Conservation (phyloP, 768 basidiomycete species). For the Pleurotus citrinopileatus region DNA sequence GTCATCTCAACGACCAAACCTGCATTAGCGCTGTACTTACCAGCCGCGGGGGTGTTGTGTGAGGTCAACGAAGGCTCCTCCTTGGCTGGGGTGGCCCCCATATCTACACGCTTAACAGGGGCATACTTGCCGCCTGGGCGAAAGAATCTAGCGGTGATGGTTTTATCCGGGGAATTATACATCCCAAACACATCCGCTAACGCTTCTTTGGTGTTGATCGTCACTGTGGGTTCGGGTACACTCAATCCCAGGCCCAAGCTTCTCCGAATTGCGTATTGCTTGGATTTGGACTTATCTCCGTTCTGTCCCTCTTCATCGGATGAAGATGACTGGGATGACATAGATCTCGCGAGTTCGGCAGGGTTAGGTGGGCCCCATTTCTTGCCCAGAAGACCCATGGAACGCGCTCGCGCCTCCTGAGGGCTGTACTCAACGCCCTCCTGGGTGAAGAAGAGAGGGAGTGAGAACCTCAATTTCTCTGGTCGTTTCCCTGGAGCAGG, state of each 20-base stretch:
- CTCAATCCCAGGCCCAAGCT: constrained; percentile 34
- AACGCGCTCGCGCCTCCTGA: constrained; percentile 78
- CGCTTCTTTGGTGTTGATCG: constrained; percentile 96
- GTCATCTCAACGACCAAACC: too few species aligned
- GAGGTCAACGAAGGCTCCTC: constrained; percentile 37
- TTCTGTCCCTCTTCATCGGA: constrained; percentile 21
- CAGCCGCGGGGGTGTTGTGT: constrained; percentile 35
- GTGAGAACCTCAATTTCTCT: constrained; percentile 68
- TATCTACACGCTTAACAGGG: constrained; percentile 65
- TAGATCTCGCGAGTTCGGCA: constrained; percentile 31
- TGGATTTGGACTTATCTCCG: constrained; percentile 42
- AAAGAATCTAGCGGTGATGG: constrained; percentile 41
- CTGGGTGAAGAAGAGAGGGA: constrained; percentile 71
- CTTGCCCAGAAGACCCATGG: constrained; percentile 81
- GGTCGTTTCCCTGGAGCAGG: constrained; percentile 66
- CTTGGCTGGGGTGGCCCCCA: constrained; percentile 37
- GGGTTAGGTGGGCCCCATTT: constrained; percentile 73
- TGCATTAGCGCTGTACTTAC: too few species aligned
- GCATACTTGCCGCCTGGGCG: constrained; percentile 69
- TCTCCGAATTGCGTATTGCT: constrained; percentile 39
- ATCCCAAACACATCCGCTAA: constrained; percentile 92
- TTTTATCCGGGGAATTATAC: constrained; percentile 91
- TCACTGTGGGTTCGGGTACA: constrained; percentile 78
- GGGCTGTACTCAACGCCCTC: constrained; percentile 81
- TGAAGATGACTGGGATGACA: constrained; percentile 21